Base-by-base conservation (phyloP, 495 filamentous ascomycete species). In the Penicillium soppii region DNA sequence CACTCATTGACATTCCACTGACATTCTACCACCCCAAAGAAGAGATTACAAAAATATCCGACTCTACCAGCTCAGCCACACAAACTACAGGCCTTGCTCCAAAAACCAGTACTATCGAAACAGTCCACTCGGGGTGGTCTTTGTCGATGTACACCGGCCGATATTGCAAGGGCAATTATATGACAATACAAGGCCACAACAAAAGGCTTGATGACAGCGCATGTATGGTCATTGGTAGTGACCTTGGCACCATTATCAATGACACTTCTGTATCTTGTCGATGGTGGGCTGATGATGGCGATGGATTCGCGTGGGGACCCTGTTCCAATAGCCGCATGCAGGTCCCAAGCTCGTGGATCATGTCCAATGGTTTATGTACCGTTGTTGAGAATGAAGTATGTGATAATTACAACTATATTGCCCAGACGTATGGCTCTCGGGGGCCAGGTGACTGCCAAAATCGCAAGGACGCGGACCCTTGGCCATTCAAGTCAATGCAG, bases 81-180 rank as follows among this genome's bases (percentile, higher is more conserved):
- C n/a, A 52, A 13, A 13, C 50, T 10, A 41, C 23, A 10, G n/a
- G 39, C 23, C 5, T 13, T 35, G 0, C 26, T 9, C 3, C 17
- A 16, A 44, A 29, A 2, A 46, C n/a, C 0, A 29, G 32, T 12
- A 20, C 40, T 13, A 22, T 29, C 4, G 25, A 21, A 7, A 37
- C 23, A 8, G 9, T 30, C 21, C 5, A n/a, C 1, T 16, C 8
- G 1, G 26, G 46, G 3, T 61, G 50, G 46, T 12, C 36, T 3
- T 23, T 61, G 15, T 8, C 22, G 15, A 43, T 57, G 27, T 61
- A 48, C 26, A 22, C 13, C 4, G 23, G 29, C 1, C 13, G 7
- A 1, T 9, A 36, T 3, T 61, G 58, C 45, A n/a, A 19, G 5
- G 54, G 49, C 0, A 49, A 50, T 17, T 60, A 60, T 16, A 35